A percentile compares a stretch with the other conserved stretches of the same genome.
phyloP scores from a whole-genome alignment of 1,139 yeast species.

The Debaryomycetaceae sp. region DNA sequence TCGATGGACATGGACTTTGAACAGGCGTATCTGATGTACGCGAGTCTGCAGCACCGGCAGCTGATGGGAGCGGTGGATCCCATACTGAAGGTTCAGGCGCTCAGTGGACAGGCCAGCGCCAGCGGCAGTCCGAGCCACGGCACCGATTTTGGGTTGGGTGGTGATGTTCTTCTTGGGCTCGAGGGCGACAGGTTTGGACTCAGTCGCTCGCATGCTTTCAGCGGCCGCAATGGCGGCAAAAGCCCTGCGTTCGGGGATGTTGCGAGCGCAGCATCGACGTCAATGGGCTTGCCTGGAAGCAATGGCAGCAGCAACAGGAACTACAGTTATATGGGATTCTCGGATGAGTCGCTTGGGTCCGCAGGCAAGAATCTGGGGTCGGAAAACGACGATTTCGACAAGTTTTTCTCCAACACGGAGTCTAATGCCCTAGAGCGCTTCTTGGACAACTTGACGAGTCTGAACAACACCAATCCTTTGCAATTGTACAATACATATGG shows the following conservation, averaged over 20 bases:
- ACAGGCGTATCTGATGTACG: constrained; percentile 44
- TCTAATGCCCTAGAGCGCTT: constrained; percentile 44
- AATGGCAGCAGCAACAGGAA: neutral
- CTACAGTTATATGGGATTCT: neutral
- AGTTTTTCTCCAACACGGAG: constrained; percentile 45
- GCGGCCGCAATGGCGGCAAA: neutral
- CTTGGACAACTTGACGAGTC: constrained; percentile 42
- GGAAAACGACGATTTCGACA: constrained; percentile 35
- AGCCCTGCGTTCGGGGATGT: neutral
- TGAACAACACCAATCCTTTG: constrained; percentile 25
- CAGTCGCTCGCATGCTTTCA: constrained; percentile 4
- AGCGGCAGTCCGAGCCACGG: neutral
- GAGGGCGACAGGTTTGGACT: constrained; percentile 3
- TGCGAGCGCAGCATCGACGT: too few relatives aligned
- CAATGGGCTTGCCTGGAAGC: constrained; percentile 1
- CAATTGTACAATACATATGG: constrained; percentile 25
- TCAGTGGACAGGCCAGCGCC: constrained; percentile 20
- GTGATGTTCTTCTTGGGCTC: neutral
- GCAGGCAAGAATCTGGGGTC: constrained; percentile 2
- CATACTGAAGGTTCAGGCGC: constrained; percentile 37
- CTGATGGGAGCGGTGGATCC: constrained; percentile 36
- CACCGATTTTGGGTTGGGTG: neutral
- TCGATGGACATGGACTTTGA: constrained; percentile 48
- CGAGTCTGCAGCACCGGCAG: constrained; percentile 38
- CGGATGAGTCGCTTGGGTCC: constrained; percentile 2